Conservation (phyloP, 1,139 yeast species). For the Scheffersomyces titani region DNA sequence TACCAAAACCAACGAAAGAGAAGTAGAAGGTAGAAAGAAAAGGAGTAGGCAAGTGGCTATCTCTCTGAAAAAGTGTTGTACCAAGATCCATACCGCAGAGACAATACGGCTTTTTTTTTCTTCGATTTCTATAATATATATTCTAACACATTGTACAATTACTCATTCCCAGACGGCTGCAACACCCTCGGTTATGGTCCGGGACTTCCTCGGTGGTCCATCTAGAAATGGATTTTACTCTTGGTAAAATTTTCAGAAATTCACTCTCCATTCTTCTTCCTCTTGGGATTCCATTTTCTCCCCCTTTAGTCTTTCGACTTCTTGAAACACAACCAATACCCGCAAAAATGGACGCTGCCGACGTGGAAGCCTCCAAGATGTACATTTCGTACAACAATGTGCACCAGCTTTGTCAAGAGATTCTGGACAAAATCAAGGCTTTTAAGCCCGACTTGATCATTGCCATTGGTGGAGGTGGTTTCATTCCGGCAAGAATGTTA, state of each 20-base stretch:
- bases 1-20: neutral
- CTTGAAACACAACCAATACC: neutral
- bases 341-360: constrained; percentile 30
- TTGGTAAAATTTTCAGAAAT: neutral
- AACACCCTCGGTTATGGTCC: neutral
- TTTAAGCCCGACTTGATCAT: constrained; percentile 80
- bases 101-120: too few species aligned
- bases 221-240: neutral
- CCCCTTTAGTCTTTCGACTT: neutral
- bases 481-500: constrained; percentile 93
- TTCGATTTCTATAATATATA: too few species aligned
- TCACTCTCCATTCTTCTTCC: neutral
- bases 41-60: neutral
- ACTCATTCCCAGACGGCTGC: neutral
- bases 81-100: too few species aligned
- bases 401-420: constrained; percentile 89
- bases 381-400: constrained; percentile 90
- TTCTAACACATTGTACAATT: too few species aligned
- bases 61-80: neutral
- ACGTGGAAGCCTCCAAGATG: constrained; percentile 52
- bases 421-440: constrained; percentile 69
- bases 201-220: neutral
- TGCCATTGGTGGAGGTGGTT: constrained; percentile 94
- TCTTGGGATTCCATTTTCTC: neutral
- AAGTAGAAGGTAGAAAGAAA: neutral